Base-by-base conservation (phyloP, 768 basidiomycete genomes). In the Mycena belliarum region DNA sequence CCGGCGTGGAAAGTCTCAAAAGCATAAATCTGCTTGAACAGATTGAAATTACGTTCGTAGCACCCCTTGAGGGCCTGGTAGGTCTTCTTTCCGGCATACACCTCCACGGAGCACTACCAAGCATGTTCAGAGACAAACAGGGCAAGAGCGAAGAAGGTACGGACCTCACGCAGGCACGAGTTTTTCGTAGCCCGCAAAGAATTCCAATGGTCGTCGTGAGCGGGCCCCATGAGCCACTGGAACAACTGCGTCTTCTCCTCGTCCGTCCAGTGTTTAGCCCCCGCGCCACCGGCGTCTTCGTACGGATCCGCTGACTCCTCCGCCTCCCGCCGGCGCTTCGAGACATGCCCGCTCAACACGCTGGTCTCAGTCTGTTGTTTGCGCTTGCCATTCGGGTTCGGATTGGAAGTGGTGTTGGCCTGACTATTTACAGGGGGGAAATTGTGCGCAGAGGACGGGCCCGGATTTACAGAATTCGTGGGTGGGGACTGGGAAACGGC, bases 51-150 rank as follows among this genome's bases (percentile, higher is more conserved):
- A 66, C 89, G 88, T 68, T 92, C 89, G 61, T 89, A 92, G 66
- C 89, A 91, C 21, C 89, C 89, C 73, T 92, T 92, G 53, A 92
- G 79, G 1, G 89, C 89, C 66, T 91, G 88, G 60, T 90, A 91
- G 15, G 89, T 88, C 70, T 92, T 92, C 72, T 89, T 88, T 49
- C 82, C 80, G 4, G 79, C 84, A 63, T 90, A 92, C 8, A 91
- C 84, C 54, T 89, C 82, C 24, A 72, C 59, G 0, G 89, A 85
- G 65, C 89, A 91, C 89, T 92, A 64, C 18, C 62, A 16, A 32
- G 50, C 54, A 29, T 16, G 45, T 6, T 60, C 9, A 65, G 41
- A 45, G 50, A 38, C 21, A 37, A 57, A 49, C 29, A 49, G 43
- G 18, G 23, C 16, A 33, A 51, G 42, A 21, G 24, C 29, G 61